Conservation (phyloP, 2,329 filamentous ascomycete species). For the Aspergillus persii region DNA sequence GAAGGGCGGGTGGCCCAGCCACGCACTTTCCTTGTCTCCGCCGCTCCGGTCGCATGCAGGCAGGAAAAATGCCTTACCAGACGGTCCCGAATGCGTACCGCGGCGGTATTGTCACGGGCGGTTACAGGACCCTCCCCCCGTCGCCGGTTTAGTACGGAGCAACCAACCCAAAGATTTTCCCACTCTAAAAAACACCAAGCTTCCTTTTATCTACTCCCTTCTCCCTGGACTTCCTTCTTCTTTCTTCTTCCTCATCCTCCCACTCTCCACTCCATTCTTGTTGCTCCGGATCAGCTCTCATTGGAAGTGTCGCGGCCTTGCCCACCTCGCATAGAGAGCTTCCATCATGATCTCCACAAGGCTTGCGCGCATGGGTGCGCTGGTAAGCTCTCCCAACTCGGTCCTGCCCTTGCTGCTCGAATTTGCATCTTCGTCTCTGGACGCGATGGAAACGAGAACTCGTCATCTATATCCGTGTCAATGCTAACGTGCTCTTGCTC, state of each 20-base stretch:
- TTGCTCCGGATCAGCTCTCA: constrained; percentile 29
- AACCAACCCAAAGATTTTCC: constrained; percentile 27
- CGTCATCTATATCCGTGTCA: neutral
- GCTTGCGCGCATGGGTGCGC: constrained; percentile 47
- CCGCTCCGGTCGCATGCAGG: no score
- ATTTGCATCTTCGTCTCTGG: constrained; percentile 5
- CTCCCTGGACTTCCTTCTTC: constrained; percentile 37
- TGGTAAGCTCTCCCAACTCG: constrained; percentile 39
- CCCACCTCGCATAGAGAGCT: constrained; percentile 39
- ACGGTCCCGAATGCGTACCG: constrained; percentile 27
- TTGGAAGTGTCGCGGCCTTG: constrained; percentile 40
- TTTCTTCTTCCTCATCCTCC: constrained; percentile 32
- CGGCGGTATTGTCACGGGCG: constrained; percentile 35
- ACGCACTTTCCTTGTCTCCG: constrained; percentile 28
- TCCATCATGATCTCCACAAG: constrained; percentile 48
- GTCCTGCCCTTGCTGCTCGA: constrained; percentile 5
- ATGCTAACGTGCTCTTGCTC: constrained; percentile 20
- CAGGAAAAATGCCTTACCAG: constrained; percentile 7
- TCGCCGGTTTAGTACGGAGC: constrained; percentile 31
- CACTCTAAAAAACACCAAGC: constrained; percentile 38
- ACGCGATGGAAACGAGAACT: constrained; percentile 5
- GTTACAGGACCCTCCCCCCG: constrained; percentile 34
- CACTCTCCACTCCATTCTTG: constrained; percentile 34
- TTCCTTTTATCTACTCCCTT: constrained; percentile 35
- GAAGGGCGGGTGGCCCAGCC: constrained; percentile 14